Conservation (phyloP, 768 basidiomycete genomes). For the Trametes maxima region DNA sequence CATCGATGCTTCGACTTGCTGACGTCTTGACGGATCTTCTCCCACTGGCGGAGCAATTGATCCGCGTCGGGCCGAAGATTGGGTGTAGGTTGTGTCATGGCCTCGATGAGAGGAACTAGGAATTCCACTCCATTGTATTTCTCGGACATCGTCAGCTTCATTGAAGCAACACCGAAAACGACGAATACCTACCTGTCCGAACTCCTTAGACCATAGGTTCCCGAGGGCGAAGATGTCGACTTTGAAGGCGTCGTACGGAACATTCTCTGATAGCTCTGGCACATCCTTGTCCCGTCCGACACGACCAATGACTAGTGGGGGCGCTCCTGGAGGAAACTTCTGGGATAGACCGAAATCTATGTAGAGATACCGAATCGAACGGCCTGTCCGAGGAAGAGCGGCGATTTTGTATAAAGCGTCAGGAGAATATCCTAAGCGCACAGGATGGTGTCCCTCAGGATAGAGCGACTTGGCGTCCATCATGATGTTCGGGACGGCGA, state of each 20-base stretch:
- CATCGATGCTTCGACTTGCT: slow-evolving; percentile 8
- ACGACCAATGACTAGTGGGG: slow-evolving; percentile 8
- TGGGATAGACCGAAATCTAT: slow-evolving; percentile 27
- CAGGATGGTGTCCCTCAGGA: slow-evolving; percentile 26
- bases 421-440: slow-evolving; percentile 33
- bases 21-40: not conserved
- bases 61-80: slow-evolving; percentile 11
- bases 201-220: slow-evolving; percentile 25
- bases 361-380: slow-evolving; percentile 36
- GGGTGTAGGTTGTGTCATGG: slow-evolving; percentile 17
- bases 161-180: too few species aligned
- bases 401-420: slow-evolving; percentile 35
- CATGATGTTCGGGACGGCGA: slow-evolving; percentile 26
- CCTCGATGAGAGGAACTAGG: slow-evolving; percentile 12
- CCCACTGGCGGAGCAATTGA: not conserved
- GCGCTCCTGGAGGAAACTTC: slow-evolving; percentile 20
- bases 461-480: slow-evolving; percentile 25
- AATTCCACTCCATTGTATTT: slow-evolving; percentile 15
- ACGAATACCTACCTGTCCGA: slow-evolving; percentile 22
- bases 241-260: too few species aligned
- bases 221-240: slow-evolving; percentile 29
- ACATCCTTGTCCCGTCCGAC: slow-evolving; percentile 24
- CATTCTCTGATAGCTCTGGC: slow-evolving; percentile 25
- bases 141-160: too few species aligned
- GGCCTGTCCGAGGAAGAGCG: slow-evolving; percentile 36